Conservation (phyloP, 495 filamentous ascomycete species). For the Hypoxylon subgilvum region DNA sequence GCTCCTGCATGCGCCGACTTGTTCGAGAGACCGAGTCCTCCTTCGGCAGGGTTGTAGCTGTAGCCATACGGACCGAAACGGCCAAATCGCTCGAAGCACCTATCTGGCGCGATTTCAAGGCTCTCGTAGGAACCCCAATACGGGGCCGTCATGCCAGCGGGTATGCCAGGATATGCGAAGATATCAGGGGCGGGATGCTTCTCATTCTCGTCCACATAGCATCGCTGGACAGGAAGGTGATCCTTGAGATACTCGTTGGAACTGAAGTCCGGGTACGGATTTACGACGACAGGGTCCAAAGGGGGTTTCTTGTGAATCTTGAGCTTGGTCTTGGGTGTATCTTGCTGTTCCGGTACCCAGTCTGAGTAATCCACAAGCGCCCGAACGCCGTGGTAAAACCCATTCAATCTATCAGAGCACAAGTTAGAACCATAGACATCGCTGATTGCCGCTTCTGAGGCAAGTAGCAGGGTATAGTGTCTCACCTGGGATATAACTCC, state of each 20-base stretch:
- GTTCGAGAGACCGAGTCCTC: constrained; percentile 74
- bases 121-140: constrained; percentile 75
- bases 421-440: constrained; percentile 9
- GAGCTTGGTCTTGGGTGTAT: constrained; percentile 23
- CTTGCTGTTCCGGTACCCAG: constrained; percentile 70
- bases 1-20: constrained; percentile 71
- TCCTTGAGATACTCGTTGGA: constrained; percentile 61
- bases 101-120: constrained; percentile 71
- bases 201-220: constrained; percentile 68
- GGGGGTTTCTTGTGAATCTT: constrained; percentile 40
- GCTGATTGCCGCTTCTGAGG: not conserved
- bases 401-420: constrained; percentile 51
- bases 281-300: constrained; percentile 59
- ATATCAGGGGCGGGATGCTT: constrained; percentile 63
- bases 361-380: constrained; percentile 62
- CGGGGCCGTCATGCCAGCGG: constrained; percentile 73
- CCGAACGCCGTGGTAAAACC: constrained; percentile 75
- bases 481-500: constrained; percentile 35
- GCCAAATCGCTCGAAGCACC: constrained; percentile 86
- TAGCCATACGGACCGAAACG: constrained; percentile 80
- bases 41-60: constrained; percentile 74
- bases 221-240: constrained; percentile 66
- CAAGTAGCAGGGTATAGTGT: constrained; percentile 1
- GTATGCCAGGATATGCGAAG: constrained; percentile 68
- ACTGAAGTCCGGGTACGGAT: constrained; percentile 67